A percentile compares a stretch with the other conserved stretches of the same genome.
Evolutionary conservation across 2,329 filamentous ascomycete species (phyloP).

Genomic region (Cytospora mali): DNA sequence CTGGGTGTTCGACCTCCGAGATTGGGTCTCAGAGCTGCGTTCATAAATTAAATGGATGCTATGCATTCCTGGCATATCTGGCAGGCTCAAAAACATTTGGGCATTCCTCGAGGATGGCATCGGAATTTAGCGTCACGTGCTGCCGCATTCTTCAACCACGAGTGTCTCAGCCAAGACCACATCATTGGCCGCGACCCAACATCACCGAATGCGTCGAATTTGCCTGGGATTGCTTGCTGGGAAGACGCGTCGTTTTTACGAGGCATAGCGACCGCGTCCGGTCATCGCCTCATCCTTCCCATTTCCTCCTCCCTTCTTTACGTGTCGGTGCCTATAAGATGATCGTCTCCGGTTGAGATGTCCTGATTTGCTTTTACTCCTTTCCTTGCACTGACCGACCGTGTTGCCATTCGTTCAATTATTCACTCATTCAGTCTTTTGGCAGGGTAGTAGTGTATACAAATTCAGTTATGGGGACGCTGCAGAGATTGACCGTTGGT

Average conservation of each 20-base stretch:
- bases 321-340: constrained; percentile 10
- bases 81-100: background rate
- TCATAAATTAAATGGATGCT: background rate
- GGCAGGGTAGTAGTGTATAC: background rate
- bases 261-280: constrained; percentile 7
- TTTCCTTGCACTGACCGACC: constrained; percentile 12
- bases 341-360: constrained; percentile 1
- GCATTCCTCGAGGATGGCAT: constrained; percentile 13
- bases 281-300: background rate
- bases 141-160: constrained; percentile 22
- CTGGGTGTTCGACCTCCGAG: too few species aligned
- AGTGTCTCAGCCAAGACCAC: constrained; percentile 9
- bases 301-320: constrained; percentile 6
- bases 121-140: constrained; percentile 6
- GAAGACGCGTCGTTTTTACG: constrained; percentile 7
- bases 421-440: constrained; percentile 18
- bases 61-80: background rate
- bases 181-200: constrained; percentile 11
- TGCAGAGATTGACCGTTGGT: constrained; percentile 14
- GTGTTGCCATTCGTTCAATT: constrained; percentile 15
- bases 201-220: constrained; percentile 12
- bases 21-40: background rate
- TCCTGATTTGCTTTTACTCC: background rate
- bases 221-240: background rate
- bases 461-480: constrained; percentile 14